phyloP scores from a whole-genome alignment of 139 green algal genomes.

The Chlamydomonas asymmetrica region DNA sequence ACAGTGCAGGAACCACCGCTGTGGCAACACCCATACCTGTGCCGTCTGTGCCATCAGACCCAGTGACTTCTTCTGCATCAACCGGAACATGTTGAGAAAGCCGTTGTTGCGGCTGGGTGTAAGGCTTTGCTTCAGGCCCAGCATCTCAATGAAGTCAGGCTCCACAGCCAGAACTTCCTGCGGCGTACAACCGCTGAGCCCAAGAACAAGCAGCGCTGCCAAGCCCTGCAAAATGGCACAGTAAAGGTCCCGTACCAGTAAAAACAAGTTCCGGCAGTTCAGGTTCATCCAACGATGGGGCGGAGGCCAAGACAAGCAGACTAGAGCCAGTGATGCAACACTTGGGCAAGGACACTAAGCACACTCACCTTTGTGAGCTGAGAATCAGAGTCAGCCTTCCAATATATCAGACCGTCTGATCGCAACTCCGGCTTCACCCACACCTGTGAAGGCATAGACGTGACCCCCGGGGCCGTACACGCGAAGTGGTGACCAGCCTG shows the following conservation, averaged over 20 bases:
- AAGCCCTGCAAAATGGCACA: too few species aligned
- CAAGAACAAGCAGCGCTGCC: constrained; percentile 88
- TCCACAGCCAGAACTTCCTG: constrained; percentile 65
- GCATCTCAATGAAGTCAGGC: constrained; percentile 85
- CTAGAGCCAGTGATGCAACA: too few species aligned
- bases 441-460: constrained; percentile 70
- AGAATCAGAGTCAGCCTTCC: constrained; percentile 93
- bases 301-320: too few species aligned
- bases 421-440: constrained; percentile 87
- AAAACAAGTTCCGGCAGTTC: too few species aligned
- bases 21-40: too few species aligned
- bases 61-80: constrained; percentile 70
- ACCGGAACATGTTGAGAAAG: constrained; percentile 95
- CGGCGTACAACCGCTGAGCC: constrained; percentile 81
- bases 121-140: constrained; percentile 94
- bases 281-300: too few species aligned
- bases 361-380: constrained; percentile 92
- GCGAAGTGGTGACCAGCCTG: too few species aligned
- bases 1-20: too few species aligned
- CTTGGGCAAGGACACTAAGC: too few species aligned
- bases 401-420: constrained; percentile 81
- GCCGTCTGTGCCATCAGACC: constrained; percentile 10
- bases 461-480: too few species aligned
- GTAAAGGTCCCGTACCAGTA: too few species aligned
- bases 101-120: constrained; percentile 98